A percentile compares a stretch with the other conserved stretches of the same genome.
Evolutionary conservation across 2,329 filamentous ascomycete species (phyloP).

Genomic region (Arthroderma sp.): DNA sequence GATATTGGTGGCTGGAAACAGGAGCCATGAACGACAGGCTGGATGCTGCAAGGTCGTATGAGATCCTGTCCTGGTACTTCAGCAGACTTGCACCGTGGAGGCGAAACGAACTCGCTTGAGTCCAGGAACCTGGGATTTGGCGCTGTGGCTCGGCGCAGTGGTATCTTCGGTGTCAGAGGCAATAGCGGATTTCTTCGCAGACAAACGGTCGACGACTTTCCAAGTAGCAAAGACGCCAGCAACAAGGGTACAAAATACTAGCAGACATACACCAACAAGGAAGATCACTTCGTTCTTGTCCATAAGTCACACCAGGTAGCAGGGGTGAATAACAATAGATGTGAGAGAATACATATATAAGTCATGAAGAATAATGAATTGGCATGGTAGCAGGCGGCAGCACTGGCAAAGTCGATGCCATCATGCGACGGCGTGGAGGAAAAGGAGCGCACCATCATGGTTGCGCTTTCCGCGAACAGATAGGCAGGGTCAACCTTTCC

Average conservation of each 20-base stretch:
- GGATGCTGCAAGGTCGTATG: neutral
- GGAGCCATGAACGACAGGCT: slow-evolving; percentile 9
- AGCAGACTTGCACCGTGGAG: slow-evolving; percentile 3
- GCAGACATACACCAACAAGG: neutral
- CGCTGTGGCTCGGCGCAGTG: neutral
- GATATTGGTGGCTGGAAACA: slow-evolving; percentile 1
- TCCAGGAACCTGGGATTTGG: neutral
- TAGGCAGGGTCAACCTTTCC: too few species aligned
- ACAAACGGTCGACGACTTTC: neutral
- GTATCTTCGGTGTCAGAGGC: neutral
- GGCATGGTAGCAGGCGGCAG: too few species aligned
- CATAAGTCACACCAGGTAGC: neutral
- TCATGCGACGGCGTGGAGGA: too few species aligned
- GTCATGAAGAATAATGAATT: too few species aligned
- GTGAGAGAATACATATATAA: too few species aligned
- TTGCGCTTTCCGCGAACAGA: too few species aligned
- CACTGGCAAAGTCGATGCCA: too few species aligned
- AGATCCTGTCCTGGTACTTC: neutral
- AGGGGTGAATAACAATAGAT: too few species aligned
- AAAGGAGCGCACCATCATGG: too few species aligned
- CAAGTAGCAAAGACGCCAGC: neutral
- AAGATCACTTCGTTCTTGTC: neutral
- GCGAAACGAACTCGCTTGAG: slow-evolving; percentile 7
- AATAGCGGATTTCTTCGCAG: neutral
- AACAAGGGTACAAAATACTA: neutral